Conservation (phyloP, 1,284 basidiomycete species). For the Tylopilus sp. region DNA sequence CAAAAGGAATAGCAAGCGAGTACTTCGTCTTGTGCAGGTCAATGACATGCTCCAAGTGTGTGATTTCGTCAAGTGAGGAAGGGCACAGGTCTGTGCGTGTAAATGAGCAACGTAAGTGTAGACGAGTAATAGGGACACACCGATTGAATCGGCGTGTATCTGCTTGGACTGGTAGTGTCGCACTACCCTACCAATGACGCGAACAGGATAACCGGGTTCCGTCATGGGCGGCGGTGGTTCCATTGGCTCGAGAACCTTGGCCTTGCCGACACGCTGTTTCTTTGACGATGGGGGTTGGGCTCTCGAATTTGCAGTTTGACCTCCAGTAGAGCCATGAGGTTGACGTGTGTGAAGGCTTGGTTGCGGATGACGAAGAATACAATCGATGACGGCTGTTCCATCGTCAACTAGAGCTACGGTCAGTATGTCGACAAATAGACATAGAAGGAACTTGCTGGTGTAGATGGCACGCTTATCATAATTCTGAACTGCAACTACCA, state of each 20-base stretch:
- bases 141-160: constrained; percentile 58
- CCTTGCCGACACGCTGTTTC: constrained; percentile 25
- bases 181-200: constrained; percentile 60
- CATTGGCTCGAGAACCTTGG: constrained; percentile 8
- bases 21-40: constrained; percentile 67
- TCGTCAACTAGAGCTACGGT: constrained; percentile 69
- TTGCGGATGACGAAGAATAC: constrained; percentile 53
- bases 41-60: constrained; percentile 66
- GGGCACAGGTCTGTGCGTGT: constrained; percentile 52
- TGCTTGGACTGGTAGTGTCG: constrained; percentile 56
- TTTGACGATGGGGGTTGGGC: constrained; percentile 23
- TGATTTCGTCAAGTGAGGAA: constrained; percentile 68
- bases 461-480: constrained; percentile 72
- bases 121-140: constrained; percentile 40
- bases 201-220: constrained; percentile 60
- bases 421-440: constrained; percentile 9
- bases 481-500: constrained; percentile 69
- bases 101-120: background rate
- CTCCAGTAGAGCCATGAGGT: background rate
- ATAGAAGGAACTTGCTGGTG: constrained; percentile 52
- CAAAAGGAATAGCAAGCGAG: constrained; percentile 57
- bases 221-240: constrained; percentile 53
- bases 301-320: constrained; percentile 14
- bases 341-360: background rate
- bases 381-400: constrained; percentile 76